Evolutionary conservation across 2,329 filamentous ascomycete species (phyloP).

Genomic region (Talaromyces sp.): DNA sequence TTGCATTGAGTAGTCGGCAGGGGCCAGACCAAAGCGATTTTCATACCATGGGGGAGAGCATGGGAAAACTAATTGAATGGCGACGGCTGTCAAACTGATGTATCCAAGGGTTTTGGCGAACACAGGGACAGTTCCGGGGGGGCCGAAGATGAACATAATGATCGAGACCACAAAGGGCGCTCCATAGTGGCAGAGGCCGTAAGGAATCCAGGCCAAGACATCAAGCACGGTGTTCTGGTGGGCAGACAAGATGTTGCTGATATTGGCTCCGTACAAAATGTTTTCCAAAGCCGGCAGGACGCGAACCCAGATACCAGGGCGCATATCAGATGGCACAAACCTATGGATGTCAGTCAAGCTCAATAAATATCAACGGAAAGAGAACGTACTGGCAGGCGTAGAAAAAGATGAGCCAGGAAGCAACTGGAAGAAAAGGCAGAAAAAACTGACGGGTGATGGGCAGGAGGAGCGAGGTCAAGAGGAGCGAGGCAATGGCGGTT

Average conservation of each 20-base stretch:
- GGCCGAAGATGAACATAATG: conserved; percentile 80
- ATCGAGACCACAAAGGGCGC: conserved; percentile 72
- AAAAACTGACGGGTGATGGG: conserved; percentile 88
- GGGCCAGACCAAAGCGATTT: conserved; percentile 82
- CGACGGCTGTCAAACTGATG: conserved; percentile 82
- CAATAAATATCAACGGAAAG: neutral
- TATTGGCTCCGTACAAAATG: conserved; percentile 89
- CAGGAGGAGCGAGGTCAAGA: conserved; percentile 67
- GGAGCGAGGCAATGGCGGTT: conserved; percentile 61
- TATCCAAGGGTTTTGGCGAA: conserved; percentile 87
- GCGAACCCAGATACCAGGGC: conserved; percentile 91
- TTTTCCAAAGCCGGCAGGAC: conserved; percentile 92
- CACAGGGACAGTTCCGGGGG: conserved; percentile 76
- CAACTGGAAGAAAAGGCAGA: conserved; percentile 76
- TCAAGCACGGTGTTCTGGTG: conserved; percentile 80
- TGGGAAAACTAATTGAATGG: conserved; percentile 83
- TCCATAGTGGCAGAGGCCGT: conserved; percentile 85
- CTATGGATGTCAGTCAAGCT: conserved; percentile 40
- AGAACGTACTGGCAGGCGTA: conserved; percentile 79
- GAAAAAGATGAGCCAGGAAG: conserved; percentile 84
- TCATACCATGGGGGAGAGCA: conserved; percentile 98
- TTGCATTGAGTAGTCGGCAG: conserved; percentile 85
- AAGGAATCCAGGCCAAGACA: conserved; percentile 86
- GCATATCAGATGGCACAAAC: conserved; percentile 82
- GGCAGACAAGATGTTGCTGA: conserved; percentile 90